These are phyloP conservation scores for Fusarium solani-melongenae DNA, from an alignment of 2,329 filamentous ascomycete genomes.

Conservation along the genomic window DNA sequence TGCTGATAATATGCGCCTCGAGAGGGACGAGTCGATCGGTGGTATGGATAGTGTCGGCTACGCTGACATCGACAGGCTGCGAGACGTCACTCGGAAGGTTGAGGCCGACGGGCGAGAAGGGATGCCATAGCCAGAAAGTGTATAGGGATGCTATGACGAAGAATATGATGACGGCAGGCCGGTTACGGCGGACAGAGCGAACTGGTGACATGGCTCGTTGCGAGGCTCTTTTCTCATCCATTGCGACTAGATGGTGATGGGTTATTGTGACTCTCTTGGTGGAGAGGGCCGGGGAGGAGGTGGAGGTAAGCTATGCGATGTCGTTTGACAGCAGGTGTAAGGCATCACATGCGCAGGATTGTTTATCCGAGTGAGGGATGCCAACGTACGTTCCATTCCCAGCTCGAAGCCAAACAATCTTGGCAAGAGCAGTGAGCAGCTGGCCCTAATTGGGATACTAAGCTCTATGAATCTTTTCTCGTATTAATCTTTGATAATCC, in stretches of 20 bases:
- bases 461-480: not conserved
- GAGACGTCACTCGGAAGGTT: not conserved
- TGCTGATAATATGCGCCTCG: conserved; percentile 96
- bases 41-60: conserved; percentile 9
- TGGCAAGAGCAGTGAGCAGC: not conserved
- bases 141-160: conserved; percentile 41
- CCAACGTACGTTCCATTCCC: not conserved
- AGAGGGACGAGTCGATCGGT: conserved; percentile 70
- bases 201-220: conserved; percentile 37
- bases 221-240: conserved; percentile 47
- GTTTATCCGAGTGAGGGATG: conserved; percentile 30
- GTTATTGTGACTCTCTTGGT: not conserved
- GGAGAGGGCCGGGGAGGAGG: conserved; percentile 14
- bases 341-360: conserved; percentile 28
- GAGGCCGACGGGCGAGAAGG: conserved; percentile 23
- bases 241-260: conserved; percentile 23
- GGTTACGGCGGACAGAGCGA: conserved; percentile 39
- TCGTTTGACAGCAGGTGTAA: conserved; percentile 25
- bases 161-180: conserved; percentile 35
- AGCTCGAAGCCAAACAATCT: not conserved
- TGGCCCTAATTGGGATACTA: not conserved
- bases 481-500: not conserved
- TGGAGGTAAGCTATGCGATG: conserved; percentile 18
- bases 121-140: conserved; percentile 43
- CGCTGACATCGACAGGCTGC: not conserved